Conservation (phyloP, 805 yeast species). For the Teunomyces lycoperdinae region DNA sequence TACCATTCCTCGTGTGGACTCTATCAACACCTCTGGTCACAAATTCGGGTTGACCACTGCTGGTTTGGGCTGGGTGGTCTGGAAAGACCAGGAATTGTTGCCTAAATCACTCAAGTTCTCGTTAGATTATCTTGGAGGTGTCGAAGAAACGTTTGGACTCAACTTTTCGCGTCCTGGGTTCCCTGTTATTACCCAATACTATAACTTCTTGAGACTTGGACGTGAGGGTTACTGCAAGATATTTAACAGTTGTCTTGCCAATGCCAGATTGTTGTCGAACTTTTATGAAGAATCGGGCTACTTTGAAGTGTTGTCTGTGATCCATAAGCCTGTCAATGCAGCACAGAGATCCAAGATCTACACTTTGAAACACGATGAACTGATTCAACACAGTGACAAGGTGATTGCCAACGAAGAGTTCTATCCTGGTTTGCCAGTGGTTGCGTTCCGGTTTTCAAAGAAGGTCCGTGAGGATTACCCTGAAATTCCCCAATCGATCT, state of each 20-base stretch:
- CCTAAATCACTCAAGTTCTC: constrained; percentile 75
- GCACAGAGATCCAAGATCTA: constrained; percentile 14
- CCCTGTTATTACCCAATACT: constrained; percentile 88
- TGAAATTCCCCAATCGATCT: constrained; percentile 75
- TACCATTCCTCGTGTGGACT: constrained; percentile 67
- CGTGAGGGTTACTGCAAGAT: constrained; percentile 63
- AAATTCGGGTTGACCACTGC: constrained; percentile 89
- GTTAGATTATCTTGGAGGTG: constrained; percentile 81
- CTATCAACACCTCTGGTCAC: constrained; percentile 90
- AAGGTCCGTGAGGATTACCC: constrained; percentile 60
- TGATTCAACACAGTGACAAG: constrained; percentile 2
- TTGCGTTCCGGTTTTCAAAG: constrained; percentile 73
- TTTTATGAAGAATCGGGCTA: constrained; percentile 63
- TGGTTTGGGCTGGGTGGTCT: constrained; percentile 90
- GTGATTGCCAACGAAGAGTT: constrained; percentile 42
- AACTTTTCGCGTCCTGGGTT: constrained; percentile 92
- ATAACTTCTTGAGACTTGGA: constrained; percentile 71
- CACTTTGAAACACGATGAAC: constrained; percentile 14
- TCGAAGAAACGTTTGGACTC: constrained; percentile 80
- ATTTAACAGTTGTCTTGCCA: constrained; percentile 61
- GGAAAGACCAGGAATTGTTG: constrained; percentile 62
- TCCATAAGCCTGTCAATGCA: constrained; percentile 56
- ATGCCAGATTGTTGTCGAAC: constrained; percentile 66
- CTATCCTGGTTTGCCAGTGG: constrained; percentile 84
- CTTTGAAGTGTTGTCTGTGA: constrained; percentile 72